Conservation (phyloP, 2,329 filamentous ascomycete genomes). For the Claviceps pusilla region DNA sequence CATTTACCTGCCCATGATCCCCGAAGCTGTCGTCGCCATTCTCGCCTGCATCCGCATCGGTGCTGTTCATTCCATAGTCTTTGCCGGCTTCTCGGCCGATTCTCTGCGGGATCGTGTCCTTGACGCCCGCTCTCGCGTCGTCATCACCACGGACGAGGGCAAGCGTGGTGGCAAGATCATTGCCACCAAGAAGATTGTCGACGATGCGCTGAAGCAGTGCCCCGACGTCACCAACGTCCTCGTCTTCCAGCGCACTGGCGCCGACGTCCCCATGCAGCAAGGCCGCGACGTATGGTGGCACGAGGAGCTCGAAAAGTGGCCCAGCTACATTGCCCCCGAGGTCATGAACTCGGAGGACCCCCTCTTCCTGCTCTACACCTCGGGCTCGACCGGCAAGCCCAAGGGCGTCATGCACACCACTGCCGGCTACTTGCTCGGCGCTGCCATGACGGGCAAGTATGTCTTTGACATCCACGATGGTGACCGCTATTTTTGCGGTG, state of each 20-base stretch:
- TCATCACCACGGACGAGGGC: conserved; percentile 95
- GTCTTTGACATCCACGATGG: conserved; percentile 95
- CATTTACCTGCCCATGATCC: conserved; percentile 97
- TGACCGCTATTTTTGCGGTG: conserved; percentile 92
- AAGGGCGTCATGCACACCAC: conserved; percentile 99
- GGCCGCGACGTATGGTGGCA: conserved; percentile 97
- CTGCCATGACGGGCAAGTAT: conserved; percentile 89
- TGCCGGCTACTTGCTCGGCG: conserved; percentile 84
- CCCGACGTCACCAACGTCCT: conserved; percentile 73
- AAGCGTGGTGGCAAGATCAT: conserved; percentile 96
- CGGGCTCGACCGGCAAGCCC: conserved; percentile 92
- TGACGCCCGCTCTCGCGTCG: conserved; percentile 78
- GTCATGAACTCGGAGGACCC: conserved; percentile 87
- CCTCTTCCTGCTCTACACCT: conserved; percentile 94
- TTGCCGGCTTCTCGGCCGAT: conserved; percentile 93
- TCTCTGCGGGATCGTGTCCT: conserved; percentile 89
- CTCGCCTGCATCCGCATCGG: conserved; percentile 85
- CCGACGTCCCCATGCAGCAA: conserved; percentile 78
- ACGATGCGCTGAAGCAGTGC: conserved; percentile 92
- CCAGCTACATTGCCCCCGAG: conserved; percentile 79
- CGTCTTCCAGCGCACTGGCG: conserved; percentile 89
- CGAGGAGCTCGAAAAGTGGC: conserved; percentile 95
- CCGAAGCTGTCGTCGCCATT: conserved; percentile 82
- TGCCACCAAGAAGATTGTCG: conserved; percentile 97
- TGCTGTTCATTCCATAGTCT: conserved; percentile 92